These are phyloP conservation scores for Colletotrichum aenigma DNA, from an alignment of 2,329 filamentous ascomycete genomes.

Conservation along the genomic window DNA sequence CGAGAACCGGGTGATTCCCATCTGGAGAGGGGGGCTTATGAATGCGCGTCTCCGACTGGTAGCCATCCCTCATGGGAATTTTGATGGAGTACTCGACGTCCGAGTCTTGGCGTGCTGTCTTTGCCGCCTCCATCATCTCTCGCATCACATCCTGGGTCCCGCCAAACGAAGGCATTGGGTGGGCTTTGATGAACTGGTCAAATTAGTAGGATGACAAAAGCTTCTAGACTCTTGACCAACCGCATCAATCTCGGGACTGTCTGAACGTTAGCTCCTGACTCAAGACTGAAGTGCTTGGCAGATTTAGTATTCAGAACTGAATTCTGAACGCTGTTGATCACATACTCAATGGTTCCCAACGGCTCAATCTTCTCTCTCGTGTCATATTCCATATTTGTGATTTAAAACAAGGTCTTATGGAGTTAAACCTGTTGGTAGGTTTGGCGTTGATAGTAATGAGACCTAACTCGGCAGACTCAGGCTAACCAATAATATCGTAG, in stretches of 20 bases:
- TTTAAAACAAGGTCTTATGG: rapidly evolving
- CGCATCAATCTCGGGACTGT: background rate
- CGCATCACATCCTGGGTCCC: background rate
- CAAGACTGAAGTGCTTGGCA: background rate
- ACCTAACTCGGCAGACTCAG: background rate
- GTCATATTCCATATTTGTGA: background rate
- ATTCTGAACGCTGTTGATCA: rapidly evolving
- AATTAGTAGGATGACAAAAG: background rate
- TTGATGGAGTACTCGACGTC: background rate
- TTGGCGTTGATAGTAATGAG: background rate
- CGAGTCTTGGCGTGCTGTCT: background rate
- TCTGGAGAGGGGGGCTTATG: background rate
- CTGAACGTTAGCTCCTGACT: background rate
- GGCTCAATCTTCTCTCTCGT: background rate
- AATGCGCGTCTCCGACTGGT: background rate
- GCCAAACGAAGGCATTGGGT: background rate
- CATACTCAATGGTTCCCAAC: background rate
- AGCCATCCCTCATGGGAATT: background rate
- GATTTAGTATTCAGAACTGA: background rate
- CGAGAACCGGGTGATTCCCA: background rate
- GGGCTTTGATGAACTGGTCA: background rate
- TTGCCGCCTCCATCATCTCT: background rate
- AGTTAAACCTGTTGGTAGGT: background rate
- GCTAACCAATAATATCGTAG: rapidly evolving
- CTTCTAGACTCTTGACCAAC: background rate